Evolutionary conservation across 2,329 filamentous ascomycete genomes (phyloP), one percentile per base, ranked within the genome.

Genomic region (Penicillium carneum): DNA sequence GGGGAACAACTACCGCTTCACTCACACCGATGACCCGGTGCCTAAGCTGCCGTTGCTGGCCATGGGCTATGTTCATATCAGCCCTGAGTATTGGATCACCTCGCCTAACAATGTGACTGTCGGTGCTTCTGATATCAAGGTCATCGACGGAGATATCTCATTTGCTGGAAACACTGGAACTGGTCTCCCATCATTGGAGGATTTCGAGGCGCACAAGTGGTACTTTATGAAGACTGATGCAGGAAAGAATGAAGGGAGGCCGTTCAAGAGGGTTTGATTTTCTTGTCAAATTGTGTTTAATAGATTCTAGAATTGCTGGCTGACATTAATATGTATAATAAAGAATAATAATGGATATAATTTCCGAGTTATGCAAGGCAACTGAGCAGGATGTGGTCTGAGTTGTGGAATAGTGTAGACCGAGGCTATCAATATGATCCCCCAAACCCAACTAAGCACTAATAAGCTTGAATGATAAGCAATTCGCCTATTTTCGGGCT

Each of bases 21-120:
- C 90, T 1, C 89, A 92, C 76, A 77, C 76, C 43, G 79, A 84
- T 67, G 90, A 93, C 73, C 87, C 88, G 0, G 85, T 92, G 1
- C 88, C 90, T 0, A 84, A 87, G 45, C 81, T 93, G 39, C 89
- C 90, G 1, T 85, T 88, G 11, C 76, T 86, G 59, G 54, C 84
- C 47, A 74, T 89, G 53, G 84, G 84, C 36, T 92, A 87, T 79
- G 79, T 83, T 41, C 90, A 92, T 74, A 84, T 86, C n/a, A 85
- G 81, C 16, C 88, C 89, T 1, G 90, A 92, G 80, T 91, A 87
- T 77, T 91, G 86, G 83, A 79, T 90, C 38, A 71, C 66, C 0
- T 72, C 78, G 0, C 59, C 57, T 1, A 66, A 69, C 33, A 70
- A 69, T 23, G 52, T 64, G 8, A 66, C 66, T 16, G 70, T 74